These are phyloP conservation scores for Puccinia coronata DNA, from an alignment of 1,284 basidiomycete species.

Conservation along the genomic window DNA sequence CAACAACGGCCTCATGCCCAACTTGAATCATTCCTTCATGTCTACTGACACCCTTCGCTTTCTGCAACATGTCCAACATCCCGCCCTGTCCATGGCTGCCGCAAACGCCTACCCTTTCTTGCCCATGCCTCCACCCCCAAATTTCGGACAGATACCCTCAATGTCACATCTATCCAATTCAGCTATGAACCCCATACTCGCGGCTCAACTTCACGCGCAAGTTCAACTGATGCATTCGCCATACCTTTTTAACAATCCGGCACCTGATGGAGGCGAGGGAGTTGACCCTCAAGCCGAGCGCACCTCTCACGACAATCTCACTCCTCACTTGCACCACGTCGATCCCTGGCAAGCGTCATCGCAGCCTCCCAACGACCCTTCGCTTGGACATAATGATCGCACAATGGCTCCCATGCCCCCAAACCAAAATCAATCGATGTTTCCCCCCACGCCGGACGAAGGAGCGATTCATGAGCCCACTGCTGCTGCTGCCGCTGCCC, in stretches of 20 bases:
- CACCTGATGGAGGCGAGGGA: not conserved
- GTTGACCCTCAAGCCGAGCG: constrained; percentile 25
- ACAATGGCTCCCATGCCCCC: not conserved
- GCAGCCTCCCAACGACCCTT: constrained; percentile 9
- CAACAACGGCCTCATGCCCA: constrained; percentile 22
- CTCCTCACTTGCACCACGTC: not conserved
- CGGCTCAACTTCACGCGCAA: constrained; percentile 33
- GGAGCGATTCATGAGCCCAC: not conserved
- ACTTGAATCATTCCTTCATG: constrained; percentile 20
- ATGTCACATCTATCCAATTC: constrained; percentile 32
- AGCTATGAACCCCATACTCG: constrained; percentile 19
- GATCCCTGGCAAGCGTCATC: constrained; percentile 42
- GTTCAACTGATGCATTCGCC: constrained; percentile 15
- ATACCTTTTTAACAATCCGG: not conserved
- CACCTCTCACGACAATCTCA: not conserved
- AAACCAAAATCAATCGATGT: constrained; percentile 1
- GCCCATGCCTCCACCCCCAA: constrained; percentile 36
- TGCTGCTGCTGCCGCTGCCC: not conserved
- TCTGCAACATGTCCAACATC: constrained; percentile 40
- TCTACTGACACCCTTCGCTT: constrained; percentile 31
- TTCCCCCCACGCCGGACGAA: not conserved
- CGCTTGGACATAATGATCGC: not conserved
- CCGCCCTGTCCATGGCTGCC: constrained; percentile 31
- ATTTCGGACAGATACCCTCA: constrained; percentile 40
- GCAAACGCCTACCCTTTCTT: constrained; percentile 36